Conservation (phyloP, 495 filamentous ascomycete genomes). For the Hypomontagnella monticulosa region DNA sequence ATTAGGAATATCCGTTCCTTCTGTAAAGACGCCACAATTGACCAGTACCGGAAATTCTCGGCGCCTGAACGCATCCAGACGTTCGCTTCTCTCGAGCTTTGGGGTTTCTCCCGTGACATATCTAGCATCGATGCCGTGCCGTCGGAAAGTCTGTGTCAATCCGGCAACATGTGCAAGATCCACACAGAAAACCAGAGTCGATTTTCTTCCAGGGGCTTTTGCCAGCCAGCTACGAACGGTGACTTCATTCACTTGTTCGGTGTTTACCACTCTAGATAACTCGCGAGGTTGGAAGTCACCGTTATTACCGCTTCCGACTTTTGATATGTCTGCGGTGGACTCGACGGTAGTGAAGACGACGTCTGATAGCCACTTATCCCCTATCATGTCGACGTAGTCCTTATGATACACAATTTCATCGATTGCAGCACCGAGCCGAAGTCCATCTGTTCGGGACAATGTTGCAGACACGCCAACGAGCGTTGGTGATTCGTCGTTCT, state of each 20-base stretch:
- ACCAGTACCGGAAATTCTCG: conserved; percentile 87
- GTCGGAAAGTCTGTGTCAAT: conserved; percentile 78
- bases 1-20: conserved; percentile 96
- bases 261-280: conserved; percentile 85
- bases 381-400: conserved; percentile 97
- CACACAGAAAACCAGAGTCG: conserved; percentile 92
- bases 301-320: conserved; percentile 67
- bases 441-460: conserved; percentile 86
- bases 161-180: conserved; percentile 81
- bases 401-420: conserved; percentile 98
- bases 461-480: conserved; percentile 95
- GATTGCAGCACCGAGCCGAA: conserved; percentile 86
- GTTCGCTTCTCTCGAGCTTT: conserved; percentile 68
- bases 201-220: conserved; percentile 75
- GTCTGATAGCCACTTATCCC: conserved; percentile 82
- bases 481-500: conserved; percentile 66
- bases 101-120: conserved; percentile 84
- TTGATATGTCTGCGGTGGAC: conserved; percentile 77
- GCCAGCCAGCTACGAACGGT: conserved; percentile 85
- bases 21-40: conserved; percentile 96
- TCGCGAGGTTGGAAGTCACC: conserved; percentile 82
- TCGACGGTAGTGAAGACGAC: conserved; percentile 93
- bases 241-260: conserved; percentile 76
- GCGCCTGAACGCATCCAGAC: conserved; percentile 75
- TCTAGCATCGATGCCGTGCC: conserved; percentile 80